Evolutionary conservation across 768 basidiomycete species (phyloP), one percentile per base, ranked within the genome.

Genomic region (Tulasnella sp.): DNA sequence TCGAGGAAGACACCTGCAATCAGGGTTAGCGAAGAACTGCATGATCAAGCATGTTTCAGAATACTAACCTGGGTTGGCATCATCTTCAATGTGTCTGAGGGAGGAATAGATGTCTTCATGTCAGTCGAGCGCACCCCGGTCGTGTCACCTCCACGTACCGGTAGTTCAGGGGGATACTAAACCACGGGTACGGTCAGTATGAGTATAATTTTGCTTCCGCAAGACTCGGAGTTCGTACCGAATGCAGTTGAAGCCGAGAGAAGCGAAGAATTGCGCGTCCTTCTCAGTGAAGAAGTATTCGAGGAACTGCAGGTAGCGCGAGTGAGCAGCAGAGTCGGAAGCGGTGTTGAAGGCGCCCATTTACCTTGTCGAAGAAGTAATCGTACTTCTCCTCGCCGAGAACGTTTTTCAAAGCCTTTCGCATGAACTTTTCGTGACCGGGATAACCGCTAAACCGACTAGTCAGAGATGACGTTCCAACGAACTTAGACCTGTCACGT

Each of bases 361-460:
- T 14, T 81, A 92, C 94, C 88, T 93, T 94, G 89, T 96, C 93
- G 84, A 95, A 96, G 88, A 95, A 96, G 85, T 91, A 91, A 16
- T 91, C 91, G 12, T 92, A 90, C 85, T 93, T 86, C 48, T 86
- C 77, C 75, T 89, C 81, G 0, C 94, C 94, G 40, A 96, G 87
- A 1, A 90, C 89, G 14, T 90, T 88, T 28, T 89, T 88, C n/a
- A 96, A 87, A 0, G 91, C 91, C 31, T 89, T 90, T 48, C 94
- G 91, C 81, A 95, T 92, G 85, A 95, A 92, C 84, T 88, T 90
- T 84, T 96, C 94, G 83, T 93, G 94, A 5, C 93, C 94, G 80
- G 94, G 93, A 85, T 92, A 95, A 18, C 92, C 93, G 89, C 37
- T 37, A 20, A 31, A 42, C 24, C 11, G 24, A 24, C 20, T 41